Evolutionary conservation across 225 moss, liverwort and hornwort species (phyloP).

Genomic region (Sphagnum tenellum): DNA sequence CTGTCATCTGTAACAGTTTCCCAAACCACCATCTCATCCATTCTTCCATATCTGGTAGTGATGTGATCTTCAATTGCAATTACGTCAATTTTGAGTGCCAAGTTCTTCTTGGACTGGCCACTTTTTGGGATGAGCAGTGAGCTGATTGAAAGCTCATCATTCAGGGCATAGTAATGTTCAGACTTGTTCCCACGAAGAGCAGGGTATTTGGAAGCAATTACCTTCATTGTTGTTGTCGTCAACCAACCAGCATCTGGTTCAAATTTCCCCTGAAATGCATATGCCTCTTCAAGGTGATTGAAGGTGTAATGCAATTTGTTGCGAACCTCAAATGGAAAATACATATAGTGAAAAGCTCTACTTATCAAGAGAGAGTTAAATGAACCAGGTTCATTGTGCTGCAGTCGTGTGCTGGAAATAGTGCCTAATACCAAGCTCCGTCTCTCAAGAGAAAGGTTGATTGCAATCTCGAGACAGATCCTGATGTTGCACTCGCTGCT

Average conservation of each 20-base stretch:
- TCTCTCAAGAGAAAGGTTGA: conserved; percentile 18
- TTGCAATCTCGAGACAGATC: conserved; percentile 23
- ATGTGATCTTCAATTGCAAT: conserved; percentile 4
- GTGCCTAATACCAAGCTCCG: conserved; percentile 25
- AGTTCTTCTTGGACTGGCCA: background rate
- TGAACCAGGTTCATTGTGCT: conserved; percentile 1
- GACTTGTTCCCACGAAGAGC: conserved; percentile 13
- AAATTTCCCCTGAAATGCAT: conserved; percentile 12
- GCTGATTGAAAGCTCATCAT: conserved; percentile 1
- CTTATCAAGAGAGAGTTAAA: conserved; percentile 32
- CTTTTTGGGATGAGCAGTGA: background rate
- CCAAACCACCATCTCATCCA: background rate
- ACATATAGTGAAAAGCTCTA: conserved; percentile 7
- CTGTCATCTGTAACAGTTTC: no score
- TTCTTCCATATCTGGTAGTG: background rate
- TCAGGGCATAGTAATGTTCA: conserved; percentile 12
- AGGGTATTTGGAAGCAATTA: conserved; percentile 29
- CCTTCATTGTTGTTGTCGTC: conserved; percentile 1
- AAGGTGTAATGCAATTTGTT: conserved; percentile 21
- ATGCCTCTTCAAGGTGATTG: conserved; percentile 17
- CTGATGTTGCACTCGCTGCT: conserved; percentile 14
- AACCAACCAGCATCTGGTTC: conserved; percentile 10
- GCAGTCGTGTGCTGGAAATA: conserved; percentile 22
- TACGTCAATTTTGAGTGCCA: background rate
- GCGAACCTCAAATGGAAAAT: conserved; percentile 3